These are phyloP conservation scores for Trichophyton simii DNA, from an alignment of 2,329 filamentous ascomycete species.

Conservation along the genomic window DNA sequence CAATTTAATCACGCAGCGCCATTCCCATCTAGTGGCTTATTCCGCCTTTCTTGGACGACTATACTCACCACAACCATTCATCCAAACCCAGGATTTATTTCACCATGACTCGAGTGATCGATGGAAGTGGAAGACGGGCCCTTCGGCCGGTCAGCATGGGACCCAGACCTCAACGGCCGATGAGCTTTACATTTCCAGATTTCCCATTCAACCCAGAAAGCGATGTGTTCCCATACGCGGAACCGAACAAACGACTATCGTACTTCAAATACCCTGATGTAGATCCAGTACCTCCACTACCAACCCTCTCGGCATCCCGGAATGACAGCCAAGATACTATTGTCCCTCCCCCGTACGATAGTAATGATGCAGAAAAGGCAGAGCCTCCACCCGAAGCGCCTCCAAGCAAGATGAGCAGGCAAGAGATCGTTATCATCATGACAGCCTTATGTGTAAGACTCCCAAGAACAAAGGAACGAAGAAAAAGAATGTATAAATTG, in stretches of 20 bases:
- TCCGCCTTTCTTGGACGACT: neutral
- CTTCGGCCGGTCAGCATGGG: constrained; percentile 1
- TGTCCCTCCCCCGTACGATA: neutral
- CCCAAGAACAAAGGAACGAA: neutral
- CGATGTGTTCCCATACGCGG: constrained; percentile 4
- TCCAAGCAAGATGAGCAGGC: constrained; percentile 7
- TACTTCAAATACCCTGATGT: constrained; percentile 3
- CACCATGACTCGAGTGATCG: neutral
- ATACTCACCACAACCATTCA: neutral
- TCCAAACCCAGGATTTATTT: neutral
- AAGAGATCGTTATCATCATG: constrained; percentile 12
- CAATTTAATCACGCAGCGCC: neutral
- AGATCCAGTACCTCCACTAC: neutral
- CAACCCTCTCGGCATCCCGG: neutral
- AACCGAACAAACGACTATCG: neutral
- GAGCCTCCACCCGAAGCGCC: constrained; percentile 6
- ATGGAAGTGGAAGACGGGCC: neutral
- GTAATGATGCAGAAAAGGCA: neutral
- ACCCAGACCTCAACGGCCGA: neutral
- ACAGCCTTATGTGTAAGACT: constrained; percentile 13
- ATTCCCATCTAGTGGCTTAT: neutral
- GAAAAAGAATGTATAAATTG: too few relatives aligned
- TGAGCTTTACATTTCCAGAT: constrained; percentile 5
- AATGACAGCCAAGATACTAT: constrained; percentile 5
- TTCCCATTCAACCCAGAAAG: constrained; percentile 5